A percentile compares a stretch with the other conserved stretches of the same genome.
phyloP scores from a whole-genome alignment of 345 rosid species.

The Bruguiera parviflora region DNA sequence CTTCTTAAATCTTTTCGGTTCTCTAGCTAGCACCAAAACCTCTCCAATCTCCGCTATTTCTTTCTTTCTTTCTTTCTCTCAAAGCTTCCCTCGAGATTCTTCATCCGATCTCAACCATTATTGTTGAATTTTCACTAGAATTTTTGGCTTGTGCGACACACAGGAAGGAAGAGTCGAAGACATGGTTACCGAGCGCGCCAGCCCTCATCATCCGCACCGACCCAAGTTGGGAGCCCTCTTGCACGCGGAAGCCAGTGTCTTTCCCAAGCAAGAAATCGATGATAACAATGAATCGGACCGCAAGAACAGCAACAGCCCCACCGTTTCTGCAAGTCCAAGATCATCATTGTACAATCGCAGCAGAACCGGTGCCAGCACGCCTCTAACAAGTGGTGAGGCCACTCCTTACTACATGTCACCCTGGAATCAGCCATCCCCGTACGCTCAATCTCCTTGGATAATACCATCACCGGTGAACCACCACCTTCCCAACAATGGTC shows the following conservation, averaged over 20 bases:
- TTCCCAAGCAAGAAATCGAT: constrained; percentile 27
- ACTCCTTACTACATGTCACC: constrained; percentile 55
- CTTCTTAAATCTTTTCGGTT: constrained; percentile 14
- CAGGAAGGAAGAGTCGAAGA: constrained; percentile 19
- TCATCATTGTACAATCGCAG: constrained; percentile 12
- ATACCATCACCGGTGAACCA: constrained; percentile 32
- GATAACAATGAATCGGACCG: constrained; percentile 6
- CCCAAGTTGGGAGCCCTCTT: constrained; percentile 59
- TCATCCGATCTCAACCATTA: not conserved
- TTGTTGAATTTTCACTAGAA: not conserved
- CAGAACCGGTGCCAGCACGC: constrained; percentile 14
- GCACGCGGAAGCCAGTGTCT: constrained; percentile 37
- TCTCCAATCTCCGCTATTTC: not conserved
- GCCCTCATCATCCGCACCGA: constrained; percentile 31
- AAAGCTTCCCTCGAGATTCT: not conserved
- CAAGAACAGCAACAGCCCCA: constrained; percentile 25
- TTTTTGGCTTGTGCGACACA: constrained; percentile 15
- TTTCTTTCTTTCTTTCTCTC: not conserved
- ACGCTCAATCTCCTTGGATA: constrained; percentile 62
- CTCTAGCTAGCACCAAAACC: not conserved
- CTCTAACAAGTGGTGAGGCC: constrained; percentile 48
- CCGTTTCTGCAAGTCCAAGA: constrained; percentile 31
- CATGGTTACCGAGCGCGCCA: constrained; percentile 17
- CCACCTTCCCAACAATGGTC: constrained; percentile 29
- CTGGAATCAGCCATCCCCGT: constrained; percentile 56